Percentiles rank a stretch among this genome's conserved stretches.
Evolutionary conservation across 768 basidiomycete species (phyloP).

Genomic region (Boletales sp.): DNA sequence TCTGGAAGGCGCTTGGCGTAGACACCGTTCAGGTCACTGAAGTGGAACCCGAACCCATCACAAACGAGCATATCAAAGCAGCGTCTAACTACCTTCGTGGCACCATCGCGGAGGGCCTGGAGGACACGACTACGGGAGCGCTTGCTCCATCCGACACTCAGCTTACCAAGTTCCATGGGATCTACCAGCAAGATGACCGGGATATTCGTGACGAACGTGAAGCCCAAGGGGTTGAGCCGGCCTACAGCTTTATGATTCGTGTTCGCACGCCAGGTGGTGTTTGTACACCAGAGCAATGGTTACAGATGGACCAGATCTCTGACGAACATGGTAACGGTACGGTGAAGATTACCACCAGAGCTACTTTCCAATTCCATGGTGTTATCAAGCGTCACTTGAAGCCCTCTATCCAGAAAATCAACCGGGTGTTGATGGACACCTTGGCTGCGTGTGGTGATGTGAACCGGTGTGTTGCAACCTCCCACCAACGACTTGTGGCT

Average conservation of each 20-base stretch:
- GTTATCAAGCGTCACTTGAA: slow-evolving; percentile 97
- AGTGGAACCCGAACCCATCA: slow-evolving; percentile 93
- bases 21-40: slow-evolving; percentile 85
- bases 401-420: slow-evolving; percentile 94
- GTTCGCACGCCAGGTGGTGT: slow-evolving; percentile 96
- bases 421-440: slow-evolving; percentile 85
- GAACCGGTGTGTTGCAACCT: slow-evolving; percentile 57
- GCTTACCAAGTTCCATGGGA: slow-evolving; percentile 96
- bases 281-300: slow-evolving; percentile 88
- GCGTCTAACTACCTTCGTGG: slow-evolving; percentile 92
- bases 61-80: slow-evolving; percentile 99
- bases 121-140: slow-evolving; percentile 84
- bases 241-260: slow-evolving; percentile 98
- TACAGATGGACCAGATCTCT: slow-evolving; percentile 92
- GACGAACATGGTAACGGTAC: slow-evolving; percentile 93
- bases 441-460: slow-evolving; percentile 99
- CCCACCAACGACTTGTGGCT: not conserved
- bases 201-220: slow-evolving; percentile 97
- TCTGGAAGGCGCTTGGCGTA: slow-evolving; percentile 95
- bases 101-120: slow-evolving; percentile 89
- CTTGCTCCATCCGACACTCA: slow-evolving; percentile 88
- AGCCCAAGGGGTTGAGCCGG: slow-evolving; percentile 89
- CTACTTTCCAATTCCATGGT: slow-evolving; percentile 99
- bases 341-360: slow-evolving; percentile 95
- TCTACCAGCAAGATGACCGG: slow-evolving; percentile 96